Conservation (phyloP, 2,329 filamentous ascomycete genomes). For the Epichloe glyceriae region DNA sequence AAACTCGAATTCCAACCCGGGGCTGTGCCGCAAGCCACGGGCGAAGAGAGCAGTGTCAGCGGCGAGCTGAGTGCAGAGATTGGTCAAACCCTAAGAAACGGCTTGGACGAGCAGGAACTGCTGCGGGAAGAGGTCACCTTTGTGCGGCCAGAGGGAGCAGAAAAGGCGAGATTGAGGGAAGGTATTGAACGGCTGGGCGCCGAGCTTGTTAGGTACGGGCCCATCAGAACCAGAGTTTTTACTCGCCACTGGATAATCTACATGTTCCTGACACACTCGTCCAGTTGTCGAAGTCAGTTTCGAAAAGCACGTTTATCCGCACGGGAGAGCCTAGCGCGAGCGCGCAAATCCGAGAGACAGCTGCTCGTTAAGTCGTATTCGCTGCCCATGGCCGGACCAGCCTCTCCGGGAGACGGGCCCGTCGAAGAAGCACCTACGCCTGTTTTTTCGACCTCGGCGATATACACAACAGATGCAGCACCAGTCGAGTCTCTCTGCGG, state of each 20-base stretch:
- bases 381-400: conserved; percentile 24
- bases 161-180: conserved; percentile 53
- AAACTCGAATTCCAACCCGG: conserved; percentile 46
- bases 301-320: conserved; percentile 71
- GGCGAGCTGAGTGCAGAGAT: conserved; percentile 72
- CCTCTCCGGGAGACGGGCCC: conserved; percentile 12
- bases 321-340: conserved; percentile 59
- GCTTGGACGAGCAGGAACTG: conserved; percentile 74
- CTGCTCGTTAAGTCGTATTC: conserved; percentile 56
- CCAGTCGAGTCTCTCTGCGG: conserved; percentile 35
- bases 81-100: conserved; percentile 59
- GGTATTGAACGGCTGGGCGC: conserved; percentile 52
- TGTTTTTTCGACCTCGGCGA: conserved; percentile 11
- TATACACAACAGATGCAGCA: conserved; percentile 19
- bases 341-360: conserved; percentile 64
- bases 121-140: conserved; percentile 67
- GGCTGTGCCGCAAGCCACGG: conserved; percentile 36
- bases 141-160: conserved; percentile 39
- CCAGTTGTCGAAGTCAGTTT: conserved; percentile 52
- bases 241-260: neutral
- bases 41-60: conserved; percentile 41
- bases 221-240: too few species aligned
- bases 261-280: neutral
- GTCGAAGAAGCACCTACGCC: conserved; percentile 11
- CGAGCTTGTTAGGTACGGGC: conserved; percentile 55